Evolutionary conservation across 2,329 filamentous ascomycete genomes (phyloP).

Genomic region (Rutstroemia sp.): DNA sequence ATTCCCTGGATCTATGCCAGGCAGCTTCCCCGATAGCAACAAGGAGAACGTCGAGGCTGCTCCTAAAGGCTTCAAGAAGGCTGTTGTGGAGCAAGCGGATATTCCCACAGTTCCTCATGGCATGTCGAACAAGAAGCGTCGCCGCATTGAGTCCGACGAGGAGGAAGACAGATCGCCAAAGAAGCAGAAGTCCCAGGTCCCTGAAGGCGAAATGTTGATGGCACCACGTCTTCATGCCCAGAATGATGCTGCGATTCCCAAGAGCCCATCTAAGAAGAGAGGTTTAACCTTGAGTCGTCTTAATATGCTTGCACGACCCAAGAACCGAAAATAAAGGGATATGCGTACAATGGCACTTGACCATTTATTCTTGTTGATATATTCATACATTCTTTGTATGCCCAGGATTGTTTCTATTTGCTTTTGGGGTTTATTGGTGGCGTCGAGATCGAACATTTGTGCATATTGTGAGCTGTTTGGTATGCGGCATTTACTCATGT

Average conservation of each 20-base stretch:
- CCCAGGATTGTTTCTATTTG: constrained; percentile 7
- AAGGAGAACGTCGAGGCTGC: constrained; percentile 44
- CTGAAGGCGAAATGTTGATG: constrained; percentile 25
- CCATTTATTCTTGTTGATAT: constrained; percentile 8
- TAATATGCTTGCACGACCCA: constrained; percentile 54
- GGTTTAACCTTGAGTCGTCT: constrained; percentile 51
- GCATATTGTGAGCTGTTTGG: constrained; percentile 9
- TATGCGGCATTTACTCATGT: background rate
- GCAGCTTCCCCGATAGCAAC: constrained; percentile 46
- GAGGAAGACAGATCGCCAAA: constrained; percentile 49
- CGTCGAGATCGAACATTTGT: constrained; percentile 6
- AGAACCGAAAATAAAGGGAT: constrained; percentile 40
- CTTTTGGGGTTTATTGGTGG: constrained; percentile 7
- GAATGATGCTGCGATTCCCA: constrained; percentile 22
- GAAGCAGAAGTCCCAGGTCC: constrained; percentile 41
- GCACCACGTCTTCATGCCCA: constrained; percentile 23
- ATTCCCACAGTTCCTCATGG: constrained; percentile 46
- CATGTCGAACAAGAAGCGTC: constrained; percentile 58
- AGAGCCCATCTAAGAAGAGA: constrained; percentile 40
- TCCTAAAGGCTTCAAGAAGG: constrained; percentile 18
- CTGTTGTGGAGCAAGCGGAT: background rate
- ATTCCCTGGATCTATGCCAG: constrained; percentile 42
- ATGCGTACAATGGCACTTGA: constrained; percentile 1
- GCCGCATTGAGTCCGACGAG: constrained; percentile 49
- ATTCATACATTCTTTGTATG: constrained; percentile 2